phyloP scores from a whole-genome alignment of 306 rosid species.

The Gastrolobium villosum region DNA sequence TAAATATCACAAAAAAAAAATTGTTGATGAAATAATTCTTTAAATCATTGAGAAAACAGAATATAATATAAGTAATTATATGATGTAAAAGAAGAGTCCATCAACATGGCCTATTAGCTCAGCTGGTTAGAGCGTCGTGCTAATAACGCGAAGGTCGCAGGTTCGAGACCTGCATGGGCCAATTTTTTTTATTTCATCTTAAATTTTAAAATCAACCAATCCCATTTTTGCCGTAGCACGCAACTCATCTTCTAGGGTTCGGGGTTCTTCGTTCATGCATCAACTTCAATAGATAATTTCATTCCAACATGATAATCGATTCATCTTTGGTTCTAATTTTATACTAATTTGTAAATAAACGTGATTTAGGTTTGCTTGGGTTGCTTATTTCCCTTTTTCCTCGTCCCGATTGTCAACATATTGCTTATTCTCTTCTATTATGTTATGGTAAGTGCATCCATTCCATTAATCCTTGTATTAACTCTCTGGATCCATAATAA shows the following conservation, averaged over 20 bases:
- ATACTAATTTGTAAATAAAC: background rate
- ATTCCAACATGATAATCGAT: conserved; percentile 32
- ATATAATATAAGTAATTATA: no score
- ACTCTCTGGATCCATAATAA: background rate
- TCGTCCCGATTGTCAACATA: conserved; percentile 53
- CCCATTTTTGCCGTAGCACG: background rate
- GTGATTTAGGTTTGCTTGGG: conserved; percentile 48
- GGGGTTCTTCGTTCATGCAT: background rate
- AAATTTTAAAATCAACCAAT: background rate
- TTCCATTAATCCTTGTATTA: background rate
- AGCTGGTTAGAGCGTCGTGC: conserved; percentile 83
- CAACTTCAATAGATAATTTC: background rate
- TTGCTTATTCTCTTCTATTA: conserved; percentile 49
- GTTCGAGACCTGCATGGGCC: conserved; percentile 69
- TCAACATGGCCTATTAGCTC: conserved; percentile 51
- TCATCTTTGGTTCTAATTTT: background rate
- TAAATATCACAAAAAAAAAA: background rate
- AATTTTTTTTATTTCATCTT: background rate
- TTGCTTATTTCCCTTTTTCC: conserved; percentile 52
- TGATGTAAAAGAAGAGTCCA: no score
- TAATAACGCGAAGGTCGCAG: conserved; percentile 82
- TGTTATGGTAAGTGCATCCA: conserved; percentile 40
- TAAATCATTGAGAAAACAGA: no score
- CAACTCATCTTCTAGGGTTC: background rate
- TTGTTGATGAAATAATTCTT: no score